A percentile compares a stretch with the other conserved stretches of the same genome.
phyloP scores from a whole-genome alignment of 2,329 filamentous ascomycete genomes.

The Blastomyces emzantsi region DNA sequence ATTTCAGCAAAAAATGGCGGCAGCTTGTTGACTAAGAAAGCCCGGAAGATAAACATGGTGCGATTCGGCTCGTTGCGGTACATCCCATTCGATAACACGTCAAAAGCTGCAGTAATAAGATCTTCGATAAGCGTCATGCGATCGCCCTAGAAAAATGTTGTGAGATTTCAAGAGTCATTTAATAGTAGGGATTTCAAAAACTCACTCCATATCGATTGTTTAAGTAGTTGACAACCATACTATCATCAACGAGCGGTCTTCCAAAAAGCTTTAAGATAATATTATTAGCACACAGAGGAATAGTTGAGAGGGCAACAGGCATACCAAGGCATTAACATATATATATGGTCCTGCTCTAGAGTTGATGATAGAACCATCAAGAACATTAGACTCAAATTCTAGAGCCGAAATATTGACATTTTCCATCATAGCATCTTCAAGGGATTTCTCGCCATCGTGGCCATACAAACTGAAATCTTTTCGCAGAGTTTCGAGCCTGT shows the following conservation, averaged over 20 bases:
- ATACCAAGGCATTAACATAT: conserved; percentile 71
- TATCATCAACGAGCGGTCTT: conserved; percentile 75
- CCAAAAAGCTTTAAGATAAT: conserved; percentile 57
- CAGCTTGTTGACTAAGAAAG: conserved; percentile 72
- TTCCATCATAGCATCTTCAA: conserved; percentile 37
- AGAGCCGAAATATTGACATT: conserved; percentile 39
- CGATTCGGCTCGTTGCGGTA: conserved; percentile 56
- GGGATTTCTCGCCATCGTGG: conserved; percentile 33
- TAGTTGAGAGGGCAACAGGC: conserved; percentile 21
- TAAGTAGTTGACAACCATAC: conserved; percentile 66
- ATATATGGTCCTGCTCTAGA: conserved; percentile 77
- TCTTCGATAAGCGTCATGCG: conserved; percentile 69
- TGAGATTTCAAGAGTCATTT: conserved; percentile 4
- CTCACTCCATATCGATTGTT: conserved; percentile 73
- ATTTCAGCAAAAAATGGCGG: conserved; percentile 53
- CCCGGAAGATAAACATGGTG: conserved; percentile 64
- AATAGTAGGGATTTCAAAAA: neutral
- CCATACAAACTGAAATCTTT: conserved; percentile 36
- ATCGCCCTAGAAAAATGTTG: conserved; percentile 50
- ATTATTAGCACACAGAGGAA: neutral
- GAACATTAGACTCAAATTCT: conserved; percentile 46
- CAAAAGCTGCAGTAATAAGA: conserved; percentile 79
- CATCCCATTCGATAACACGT: conserved; percentile 77
- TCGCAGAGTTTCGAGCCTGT: conserved; percentile 32
- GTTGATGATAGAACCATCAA: conserved; percentile 62